Evolutionary conservation across 495 filamentous ascomycete species (phyloP).

Genomic region (Penicillium paradoxum): DNA sequence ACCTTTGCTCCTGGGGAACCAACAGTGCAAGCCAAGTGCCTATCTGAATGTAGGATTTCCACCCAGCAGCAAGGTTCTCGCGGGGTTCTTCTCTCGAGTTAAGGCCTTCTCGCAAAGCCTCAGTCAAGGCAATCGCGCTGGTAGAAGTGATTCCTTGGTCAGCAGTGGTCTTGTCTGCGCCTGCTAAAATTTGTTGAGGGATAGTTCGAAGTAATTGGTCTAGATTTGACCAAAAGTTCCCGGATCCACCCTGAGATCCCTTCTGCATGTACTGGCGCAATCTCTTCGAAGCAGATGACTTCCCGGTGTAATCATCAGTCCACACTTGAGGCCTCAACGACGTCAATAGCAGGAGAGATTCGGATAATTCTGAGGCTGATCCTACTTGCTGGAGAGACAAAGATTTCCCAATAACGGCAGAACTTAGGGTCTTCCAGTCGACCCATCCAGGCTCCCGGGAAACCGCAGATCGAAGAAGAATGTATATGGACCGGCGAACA

Average conservation of each 20-base stretch:
- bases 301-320: slow-evolving; percentile 62
- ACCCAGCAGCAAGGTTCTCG: slow-evolving; percentile 60
- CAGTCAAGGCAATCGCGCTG: slow-evolving; percentile 44
- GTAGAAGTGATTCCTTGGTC: slow-evolving; percentile 19
- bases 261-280: slow-evolving; percentile 71
- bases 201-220: slow-evolving; percentile 54
- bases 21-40: slow-evolving; percentile 43
- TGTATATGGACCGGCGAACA: slow-evolving; percentile 66
- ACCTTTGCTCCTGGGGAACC: slow-evolving; percentile 43
- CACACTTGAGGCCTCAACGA: slow-evolving; percentile 62
- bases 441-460: slow-evolving; percentile 55
- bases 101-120: slow-evolving; percentile 64
- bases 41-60: slow-evolving; percentile 64
- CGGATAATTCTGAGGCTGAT: slow-evolving; percentile 65
- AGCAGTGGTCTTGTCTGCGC: slow-evolving; percentile 42
- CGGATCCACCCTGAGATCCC: slow-evolving; percentile 70
- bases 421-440: slow-evolving; percentile 58
- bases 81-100: slow-evolving; percentile 67
- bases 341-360: slow-evolving; percentile 60
- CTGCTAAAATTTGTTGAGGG: slow-evolving; percentile 48
- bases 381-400: slow-evolving; percentile 63
- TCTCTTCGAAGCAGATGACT: slow-evolving; percentile 58
- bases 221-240: slow-evolving; percentile 67
- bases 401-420: slow-evolving; percentile 61
- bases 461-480: slow-evolving; percentile 57